A percentile compares a stretch with the other conserved stretches of the same genome.
Evolutionary conservation across 2,329 filamentous ascomycete genomes (phyloP).

Genomic region (Neonectria magnoliae): DNA sequence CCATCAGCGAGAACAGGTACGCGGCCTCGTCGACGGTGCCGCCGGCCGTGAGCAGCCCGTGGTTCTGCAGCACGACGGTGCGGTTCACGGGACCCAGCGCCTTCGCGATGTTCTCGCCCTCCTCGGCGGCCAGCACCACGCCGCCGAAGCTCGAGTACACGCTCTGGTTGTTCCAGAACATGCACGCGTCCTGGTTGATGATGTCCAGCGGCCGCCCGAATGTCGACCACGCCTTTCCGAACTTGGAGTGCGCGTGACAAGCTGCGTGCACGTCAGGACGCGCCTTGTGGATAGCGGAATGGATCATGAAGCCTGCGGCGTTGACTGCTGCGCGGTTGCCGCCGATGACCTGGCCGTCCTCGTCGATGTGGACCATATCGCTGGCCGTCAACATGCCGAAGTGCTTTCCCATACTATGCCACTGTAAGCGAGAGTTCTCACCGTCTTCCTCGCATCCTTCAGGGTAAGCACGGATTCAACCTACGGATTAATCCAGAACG

Average conservation of each 20-base stretch:
- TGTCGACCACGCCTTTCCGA: constrained; percentile 69
- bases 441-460: neutral
- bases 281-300: constrained; percentile 68
- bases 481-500: constrained; percentile 73
- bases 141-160: constrained; percentile 71
- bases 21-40: constrained; percentile 74
- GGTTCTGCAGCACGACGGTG: constrained; percentile 69
- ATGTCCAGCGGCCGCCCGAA: constrained; percentile 69
- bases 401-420: constrained; percentile 59
- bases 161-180: constrained; percentile 66
- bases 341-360: constrained; percentile 67
- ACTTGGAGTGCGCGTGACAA: constrained; percentile 68
- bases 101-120: constrained; percentile 66
- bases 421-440: neutral
- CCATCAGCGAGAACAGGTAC: constrained; percentile 62
- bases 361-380: constrained; percentile 71
- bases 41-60: constrained; percentile 72
- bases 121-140: constrained; percentile 69
- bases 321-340: constrained; percentile 68
- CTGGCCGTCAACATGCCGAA: constrained; percentile 69
- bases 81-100: constrained; percentile 63
- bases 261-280: constrained; percentile 68
- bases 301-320: constrained; percentile 70
- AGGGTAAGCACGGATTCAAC: constrained; percentile 1
- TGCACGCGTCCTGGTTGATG: constrained; percentile 68